Conservation (phyloP, 2,329 filamentous ascomycete species). For the Coniochaeta sp. region DNA sequence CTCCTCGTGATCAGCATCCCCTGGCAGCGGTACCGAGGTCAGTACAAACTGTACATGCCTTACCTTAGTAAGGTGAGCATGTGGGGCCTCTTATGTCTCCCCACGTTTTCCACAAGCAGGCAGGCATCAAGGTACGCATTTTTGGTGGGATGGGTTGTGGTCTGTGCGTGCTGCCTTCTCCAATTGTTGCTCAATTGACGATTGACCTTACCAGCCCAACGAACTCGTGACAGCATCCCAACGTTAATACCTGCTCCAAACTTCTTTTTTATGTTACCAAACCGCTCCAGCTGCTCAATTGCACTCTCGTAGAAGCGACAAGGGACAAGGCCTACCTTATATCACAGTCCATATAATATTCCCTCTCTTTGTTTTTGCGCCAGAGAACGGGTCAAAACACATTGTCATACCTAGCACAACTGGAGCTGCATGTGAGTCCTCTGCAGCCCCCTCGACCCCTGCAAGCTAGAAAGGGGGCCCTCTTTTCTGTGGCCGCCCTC, state of each 20-base stretch:
- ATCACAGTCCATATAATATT: neutral
- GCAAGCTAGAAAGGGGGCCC: neutral
- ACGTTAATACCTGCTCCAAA: neutral
- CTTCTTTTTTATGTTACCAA: neutral
- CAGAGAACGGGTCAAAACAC: too few relatives aligned
- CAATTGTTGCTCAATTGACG: neutral
- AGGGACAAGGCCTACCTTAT: neutral
- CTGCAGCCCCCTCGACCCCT: neutral
- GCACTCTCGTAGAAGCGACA: neutral
- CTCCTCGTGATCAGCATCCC: neutral
- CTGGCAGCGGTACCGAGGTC: neutral
- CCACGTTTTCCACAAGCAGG: neutral
- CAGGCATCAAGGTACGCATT: too few relatives aligned
- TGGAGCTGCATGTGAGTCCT: neutral
- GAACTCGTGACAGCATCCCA: neutral
- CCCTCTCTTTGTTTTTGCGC: too few relatives aligned
- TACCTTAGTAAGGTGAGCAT: too few relatives aligned
- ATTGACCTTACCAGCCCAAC: neutral
- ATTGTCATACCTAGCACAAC: neutral
- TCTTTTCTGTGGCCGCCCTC: neutral
- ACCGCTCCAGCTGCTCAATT: neutral
- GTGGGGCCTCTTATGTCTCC: neutral
- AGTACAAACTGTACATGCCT: too few relatives aligned
- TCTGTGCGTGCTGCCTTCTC: neutral
- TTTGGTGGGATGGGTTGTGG: neutral